A percentile compares a stretch with the other conserved stretches of the same genome.
Conservation (phyloP, 352 stramenopile species). For the Phytophthora agathidicida region DNA sequence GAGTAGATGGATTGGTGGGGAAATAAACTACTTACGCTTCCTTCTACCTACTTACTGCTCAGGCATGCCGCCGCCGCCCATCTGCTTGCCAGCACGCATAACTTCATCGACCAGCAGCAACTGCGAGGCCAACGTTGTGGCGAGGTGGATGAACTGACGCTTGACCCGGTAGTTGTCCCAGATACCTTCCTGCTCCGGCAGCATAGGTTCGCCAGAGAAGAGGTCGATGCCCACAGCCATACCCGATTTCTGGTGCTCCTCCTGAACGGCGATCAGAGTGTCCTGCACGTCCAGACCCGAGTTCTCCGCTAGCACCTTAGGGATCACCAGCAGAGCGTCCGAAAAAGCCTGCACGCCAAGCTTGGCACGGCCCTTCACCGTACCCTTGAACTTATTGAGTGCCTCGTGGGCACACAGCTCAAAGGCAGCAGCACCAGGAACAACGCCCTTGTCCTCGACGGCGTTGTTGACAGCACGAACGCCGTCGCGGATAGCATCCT, state of each 20-base stretch:
- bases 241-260: slow-evolving; percentile 93
- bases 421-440: slow-evolving; percentile 97
- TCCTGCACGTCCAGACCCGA: slow-evolving; percentile 93
- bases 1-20: slow-evolving; percentile 29
- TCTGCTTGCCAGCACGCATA: slow-evolving; percentile 98
- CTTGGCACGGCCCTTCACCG: slow-evolving; percentile 96
- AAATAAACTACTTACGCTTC: slow-evolving; percentile 49
- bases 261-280: slow-evolving; percentile 95
- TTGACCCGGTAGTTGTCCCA: slow-evolving; percentile 99
- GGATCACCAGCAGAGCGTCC: slow-evolving; percentile 97
- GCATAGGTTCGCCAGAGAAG: slow-evolving; percentile 96
- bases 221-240: slow-evolving; percentile 96
- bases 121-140: slow-evolving; percentile 98
- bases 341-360: slow-evolving; percentile 98
- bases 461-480: slow-evolving; percentile 98
- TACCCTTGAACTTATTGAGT: slow-evolving; percentile 82
- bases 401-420: slow-evolving; percentile 94
- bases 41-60: slow-evolving; percentile 63
- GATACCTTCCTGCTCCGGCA: slow-evolving; percentile 96
- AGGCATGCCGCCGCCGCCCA: slow-evolving; percentile 80
- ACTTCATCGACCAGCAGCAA: slow-evolving; percentile 99
- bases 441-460: slow-evolving; percentile 96
- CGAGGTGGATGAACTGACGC: slow-evolving; percentile 97
- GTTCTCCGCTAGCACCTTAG: slow-evolving; percentile 96
- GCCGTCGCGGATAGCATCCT: slow-evolving; percentile 98